These are phyloP conservation scores for Cercospora sojina DNA, from an alignment of 2,329 filamentous ascomycete species.

Conservation along the genomic window DNA sequence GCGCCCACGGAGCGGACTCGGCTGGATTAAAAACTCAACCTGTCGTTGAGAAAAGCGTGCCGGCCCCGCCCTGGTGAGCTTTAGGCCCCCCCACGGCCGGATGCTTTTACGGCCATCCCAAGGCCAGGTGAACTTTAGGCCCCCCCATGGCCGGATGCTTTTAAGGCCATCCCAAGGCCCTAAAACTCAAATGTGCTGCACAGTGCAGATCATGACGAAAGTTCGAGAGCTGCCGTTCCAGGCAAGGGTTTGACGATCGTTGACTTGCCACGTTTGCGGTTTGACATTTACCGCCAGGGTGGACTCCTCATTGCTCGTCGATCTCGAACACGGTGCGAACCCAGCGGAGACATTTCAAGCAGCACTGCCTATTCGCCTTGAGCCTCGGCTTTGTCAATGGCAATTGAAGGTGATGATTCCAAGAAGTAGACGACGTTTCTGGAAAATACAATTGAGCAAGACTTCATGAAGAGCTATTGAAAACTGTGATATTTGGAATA, in stretches of 20 bases:
- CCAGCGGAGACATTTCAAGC: background rate
- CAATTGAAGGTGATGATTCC: background rate
- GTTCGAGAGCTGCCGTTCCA: background rate
- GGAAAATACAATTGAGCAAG: background rate
- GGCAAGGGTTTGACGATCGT: background rate
- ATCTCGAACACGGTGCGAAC: background rate
- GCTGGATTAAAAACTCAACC: no score
- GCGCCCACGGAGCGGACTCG: no score
- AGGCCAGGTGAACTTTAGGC: no score
- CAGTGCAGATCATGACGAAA: constrained; percentile 8
- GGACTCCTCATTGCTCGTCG: background rate
- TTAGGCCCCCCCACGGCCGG: no score
- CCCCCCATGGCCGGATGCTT: no score
- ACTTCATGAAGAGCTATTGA: background rate
- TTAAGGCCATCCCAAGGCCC: no score
- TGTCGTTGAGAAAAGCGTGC: no score
- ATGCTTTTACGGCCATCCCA: no score
- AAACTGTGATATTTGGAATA: background rate
- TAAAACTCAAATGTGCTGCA: background rate
- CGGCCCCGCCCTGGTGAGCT: no score
- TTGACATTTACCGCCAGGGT: background rate
- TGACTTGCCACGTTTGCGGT: background rate
- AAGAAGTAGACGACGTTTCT: background rate
- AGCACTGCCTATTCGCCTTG: background rate
- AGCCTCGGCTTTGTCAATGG: background rate